Evolutionary conservation across 2,329 filamentous ascomycete genomes (phyloP), one percentile per base, ranked within the genome.

Genomic region (Penicillium sp.): DNA sequence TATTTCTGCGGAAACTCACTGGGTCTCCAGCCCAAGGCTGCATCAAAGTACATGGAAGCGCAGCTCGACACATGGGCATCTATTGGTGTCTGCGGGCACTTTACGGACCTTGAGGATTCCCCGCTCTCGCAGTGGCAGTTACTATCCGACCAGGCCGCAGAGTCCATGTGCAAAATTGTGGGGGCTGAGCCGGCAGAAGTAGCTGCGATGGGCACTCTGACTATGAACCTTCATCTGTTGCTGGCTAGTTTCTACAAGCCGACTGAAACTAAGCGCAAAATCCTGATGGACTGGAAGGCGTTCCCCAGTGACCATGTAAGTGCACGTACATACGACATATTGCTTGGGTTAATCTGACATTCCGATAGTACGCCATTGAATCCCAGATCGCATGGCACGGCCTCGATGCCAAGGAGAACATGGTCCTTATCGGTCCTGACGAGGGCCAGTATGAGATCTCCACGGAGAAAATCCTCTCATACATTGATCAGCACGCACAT

Each of bases 1-100:
- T 95, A 95, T 70, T 84, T 95, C 58, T 90, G 89, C 57, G 90
- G 90, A 47, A 95, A 95, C 73, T 95, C 89, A 0, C 80, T 95
- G 3, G 90, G 90, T 28, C 79, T 91, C 8, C 89, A 95, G 69
- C 89, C 90, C 27, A 83, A 81, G 57, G 78, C 81, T 3, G 83
- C 84, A 0, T 74, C 80, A 13, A 72, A 78, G 20, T 83, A 88
- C 55, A 69, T 95, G 54, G 75, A 83, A 42, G 81, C 82, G 3
- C 88, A 93, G 57, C 79, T 95, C 1, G 81, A 87, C 59, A 91
- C 88, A 2, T 95, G 90, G 89, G 83, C 85, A 0, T 85, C 84
- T 0, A 85, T 92, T 54, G 89, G 86, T 15, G 89, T 95, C 23
- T 81, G 85, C 49, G 90, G 89, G 1, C 90, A 95, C 72, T 95